Conservation (phyloP, 164 flowering plant species). For the Protea cynaroides region DNA sequence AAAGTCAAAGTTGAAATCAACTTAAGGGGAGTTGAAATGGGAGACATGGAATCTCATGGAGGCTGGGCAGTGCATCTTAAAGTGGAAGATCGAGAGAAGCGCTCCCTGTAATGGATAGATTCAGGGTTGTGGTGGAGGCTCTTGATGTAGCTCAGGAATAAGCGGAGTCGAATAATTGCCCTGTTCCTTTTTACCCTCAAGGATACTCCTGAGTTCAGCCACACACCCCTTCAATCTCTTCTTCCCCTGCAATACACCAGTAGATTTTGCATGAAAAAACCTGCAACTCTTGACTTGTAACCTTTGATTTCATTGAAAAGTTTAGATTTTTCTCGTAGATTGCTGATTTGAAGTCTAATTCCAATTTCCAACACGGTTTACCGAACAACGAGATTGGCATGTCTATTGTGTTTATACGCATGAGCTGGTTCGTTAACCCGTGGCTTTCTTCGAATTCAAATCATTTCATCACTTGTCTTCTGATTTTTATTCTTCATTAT, state of each 20-base stretch:
- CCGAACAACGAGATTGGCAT: neutral
- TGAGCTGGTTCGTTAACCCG: slow-evolving; percentile 71
- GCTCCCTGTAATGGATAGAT: too few species aligned
- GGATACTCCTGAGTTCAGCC: slow-evolving; percentile 19
- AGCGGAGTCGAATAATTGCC: slow-evolving; percentile 24
- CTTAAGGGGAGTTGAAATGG: too few species aligned
- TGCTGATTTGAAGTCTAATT: neutral
- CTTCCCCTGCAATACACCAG: too few species aligned
- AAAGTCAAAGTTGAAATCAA: too few species aligned
- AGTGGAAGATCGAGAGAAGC: too few species aligned
- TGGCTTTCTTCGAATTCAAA: slow-evolving; percentile 48
- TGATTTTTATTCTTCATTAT: slow-evolving; percentile 56
- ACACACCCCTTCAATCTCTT: slow-evolving; percentile 21
- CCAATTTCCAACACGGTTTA: neutral
- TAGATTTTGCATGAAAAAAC: too few species aligned
- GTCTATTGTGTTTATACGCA: slow-evolving; percentile 29
- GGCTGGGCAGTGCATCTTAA: too few species aligned
- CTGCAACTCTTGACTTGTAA: neutral
- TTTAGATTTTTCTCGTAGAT: neutral
- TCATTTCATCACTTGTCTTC: slow-evolving; percentile 53
- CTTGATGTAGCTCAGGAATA: too few species aligned
- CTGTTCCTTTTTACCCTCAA: slow-evolving; percentile 32
- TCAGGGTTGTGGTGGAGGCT: too few species aligned
- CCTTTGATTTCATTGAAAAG: slow-evolving; percentile 2
- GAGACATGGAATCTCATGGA: too few species aligned